phyloP scores from a whole-genome alignment of 495 filamentous ascomycete genomes.

The Podospora didyma region DNA sequence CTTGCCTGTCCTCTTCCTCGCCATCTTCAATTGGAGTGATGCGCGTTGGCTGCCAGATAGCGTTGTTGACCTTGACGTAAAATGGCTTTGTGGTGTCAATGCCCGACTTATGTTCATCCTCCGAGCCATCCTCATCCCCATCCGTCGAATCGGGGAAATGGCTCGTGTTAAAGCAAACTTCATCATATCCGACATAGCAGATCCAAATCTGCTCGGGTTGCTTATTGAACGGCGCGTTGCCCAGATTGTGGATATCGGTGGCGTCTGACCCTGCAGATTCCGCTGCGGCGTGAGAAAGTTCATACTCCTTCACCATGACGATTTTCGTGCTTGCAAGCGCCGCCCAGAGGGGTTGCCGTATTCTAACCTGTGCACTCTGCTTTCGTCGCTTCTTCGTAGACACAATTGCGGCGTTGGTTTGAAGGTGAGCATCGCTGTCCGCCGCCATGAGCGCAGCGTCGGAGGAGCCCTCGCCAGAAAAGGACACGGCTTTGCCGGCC shows the following conservation, averaged over 20 bases:
- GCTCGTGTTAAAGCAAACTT: constrained; percentile 78
- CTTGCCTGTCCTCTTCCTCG: constrained; percentile 42
- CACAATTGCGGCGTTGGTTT: constrained; percentile 26
- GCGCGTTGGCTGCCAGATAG: constrained; percentile 78
- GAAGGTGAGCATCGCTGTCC: constrained; percentile 39
- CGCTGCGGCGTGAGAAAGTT: constrained; percentile 73
- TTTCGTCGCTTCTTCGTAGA: constrained; percentile 78
- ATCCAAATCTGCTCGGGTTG: constrained; percentile 84
- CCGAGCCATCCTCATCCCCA: constrained; percentile 15
- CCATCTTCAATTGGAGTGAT: constrained; percentile 58
- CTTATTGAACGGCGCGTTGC: constrained; percentile 66
- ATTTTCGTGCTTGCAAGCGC: constrained; percentile 92
- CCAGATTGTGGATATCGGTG: constrained; percentile 74
- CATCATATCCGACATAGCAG: constrained; percentile 73
- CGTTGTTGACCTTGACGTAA: constrained; percentile 83
- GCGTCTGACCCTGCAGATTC: constrained; percentile 70
- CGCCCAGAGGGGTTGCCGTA: constrained; percentile 90
- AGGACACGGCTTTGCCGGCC: constrained; percentile 38
- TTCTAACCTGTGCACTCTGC: constrained; percentile 83
- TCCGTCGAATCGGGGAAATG: constrained; percentile 45
- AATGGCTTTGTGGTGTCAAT: constrained; percentile 71
- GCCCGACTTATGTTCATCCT: constrained; percentile 28
- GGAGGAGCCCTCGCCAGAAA: constrained; percentile 25
- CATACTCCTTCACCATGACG: constrained; percentile 87
- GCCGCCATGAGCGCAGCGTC: constrained; percentile 43